Evolutionary conservation across 495 filamentous ascomycete species (phyloP).

Genomic region (Saxophila tyrrhenica): DNA sequence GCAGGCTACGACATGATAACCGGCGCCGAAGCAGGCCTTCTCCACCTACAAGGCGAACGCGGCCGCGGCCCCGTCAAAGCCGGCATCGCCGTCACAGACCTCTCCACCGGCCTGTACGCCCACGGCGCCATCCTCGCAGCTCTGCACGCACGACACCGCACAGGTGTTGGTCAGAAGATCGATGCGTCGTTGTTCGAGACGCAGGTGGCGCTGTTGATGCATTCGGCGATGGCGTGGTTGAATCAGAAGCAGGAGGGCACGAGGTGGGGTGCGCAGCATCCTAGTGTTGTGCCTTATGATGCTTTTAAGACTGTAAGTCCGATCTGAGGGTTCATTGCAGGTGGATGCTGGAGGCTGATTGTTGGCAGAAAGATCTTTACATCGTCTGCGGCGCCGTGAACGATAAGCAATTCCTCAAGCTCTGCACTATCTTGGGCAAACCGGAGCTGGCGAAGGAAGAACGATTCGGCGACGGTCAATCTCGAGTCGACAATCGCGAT

Average conservation of each 20-base stretch:
- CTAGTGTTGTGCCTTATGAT: constrained; percentile 21
- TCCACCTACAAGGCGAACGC: constrained; percentile 23
- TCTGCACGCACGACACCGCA: constrained; percentile 17
- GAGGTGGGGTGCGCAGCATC: constrained; percentile 23
- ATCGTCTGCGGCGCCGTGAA: constrained; percentile 24
- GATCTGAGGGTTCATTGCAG: too few relatives aligned
- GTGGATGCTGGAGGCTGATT: not conserved
- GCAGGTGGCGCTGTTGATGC: constrained; percentile 19
- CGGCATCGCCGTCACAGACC: constrained; percentile 20
- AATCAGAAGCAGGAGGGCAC: constrained; percentile 19
- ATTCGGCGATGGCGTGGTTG: constrained; percentile 17
- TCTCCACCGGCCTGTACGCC: constrained; percentile 24
- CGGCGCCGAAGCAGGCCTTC: constrained; percentile 20
- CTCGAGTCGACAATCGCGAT: constrained; percentile 22
- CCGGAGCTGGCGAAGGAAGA: constrained; percentile 18
- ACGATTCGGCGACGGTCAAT: constrained; percentile 18
- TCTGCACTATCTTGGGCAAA: constrained; percentile 17
- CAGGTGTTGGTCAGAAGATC: constrained; percentile 23
- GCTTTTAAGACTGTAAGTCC: constrained; percentile 1
- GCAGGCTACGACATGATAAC: constrained; percentile 19
- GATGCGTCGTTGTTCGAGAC: constrained; percentile 23
- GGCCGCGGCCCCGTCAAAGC: constrained; percentile 20
- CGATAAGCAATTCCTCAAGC: constrained; percentile 21
- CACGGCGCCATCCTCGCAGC: constrained; percentile 21
- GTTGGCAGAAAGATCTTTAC: constrained; percentile 11